Conservation (phyloP, 164 flowering plant species). For the Taxillus chinensis region DNA sequence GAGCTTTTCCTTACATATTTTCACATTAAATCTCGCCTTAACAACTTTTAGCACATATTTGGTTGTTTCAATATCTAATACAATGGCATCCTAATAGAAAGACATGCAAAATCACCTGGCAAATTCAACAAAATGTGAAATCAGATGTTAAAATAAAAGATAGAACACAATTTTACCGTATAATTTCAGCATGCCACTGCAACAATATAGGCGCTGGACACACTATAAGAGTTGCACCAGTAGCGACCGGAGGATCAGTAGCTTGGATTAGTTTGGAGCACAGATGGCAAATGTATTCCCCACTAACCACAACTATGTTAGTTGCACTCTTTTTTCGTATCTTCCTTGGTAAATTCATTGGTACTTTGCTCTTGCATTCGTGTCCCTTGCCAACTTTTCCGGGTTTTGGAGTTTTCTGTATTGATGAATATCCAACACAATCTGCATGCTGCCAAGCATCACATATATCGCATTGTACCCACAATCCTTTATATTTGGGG, state of each 20-base stretch:
- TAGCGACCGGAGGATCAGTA: slow-evolving; percentile 48
- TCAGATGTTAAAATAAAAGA: background rate
- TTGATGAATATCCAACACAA: slow-evolving; percentile 78
- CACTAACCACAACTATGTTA: slow-evolving; percentile 40
- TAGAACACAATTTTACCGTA: slow-evolving; percentile 38
- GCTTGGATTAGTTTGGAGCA: slow-evolving; percentile 69
- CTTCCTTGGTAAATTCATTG: slow-evolving; percentile 7
- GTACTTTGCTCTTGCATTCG: slow-evolving; percentile 12
- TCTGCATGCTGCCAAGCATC: slow-evolving; percentile 99
- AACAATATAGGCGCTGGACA: slow-evolving; percentile 87
- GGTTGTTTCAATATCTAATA: too few relatives aligned
- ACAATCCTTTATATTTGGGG: slow-evolving; percentile 62
- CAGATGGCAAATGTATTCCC: slow-evolving; percentile 44
- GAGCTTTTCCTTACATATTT: too few relatives aligned
- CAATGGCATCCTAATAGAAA: too few relatives aligned
- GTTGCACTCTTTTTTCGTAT: slow-evolving; percentile 22
- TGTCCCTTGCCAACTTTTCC: slow-evolving; percentile 7
- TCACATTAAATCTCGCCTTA: too few relatives aligned
- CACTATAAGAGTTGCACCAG: slow-evolving; percentile 87
- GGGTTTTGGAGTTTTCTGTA: slow-evolving; percentile 23
- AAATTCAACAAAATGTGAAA: too few relatives aligned
- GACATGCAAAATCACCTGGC: too few relatives aligned
- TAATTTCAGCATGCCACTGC: slow-evolving; percentile 89
- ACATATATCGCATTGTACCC: slow-evolving; percentile 98
- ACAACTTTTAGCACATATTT: too few relatives aligned